Conservation (phyloP, 345 rosid species). For the Carallia brachiata region DNA sequence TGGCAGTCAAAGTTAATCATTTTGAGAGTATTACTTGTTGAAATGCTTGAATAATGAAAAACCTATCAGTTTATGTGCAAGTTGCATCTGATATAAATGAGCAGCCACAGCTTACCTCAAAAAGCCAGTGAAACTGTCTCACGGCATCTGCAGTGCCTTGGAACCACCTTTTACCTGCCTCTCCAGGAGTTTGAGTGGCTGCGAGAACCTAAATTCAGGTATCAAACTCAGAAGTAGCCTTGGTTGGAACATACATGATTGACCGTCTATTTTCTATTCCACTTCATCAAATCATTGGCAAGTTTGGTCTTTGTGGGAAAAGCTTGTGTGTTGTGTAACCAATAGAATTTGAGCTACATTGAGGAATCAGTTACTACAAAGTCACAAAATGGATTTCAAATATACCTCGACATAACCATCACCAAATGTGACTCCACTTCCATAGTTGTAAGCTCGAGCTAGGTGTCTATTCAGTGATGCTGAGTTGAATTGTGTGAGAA, state of each 20-base stretch:
- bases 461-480: constrained; percentile 89
- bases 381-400: neutral
- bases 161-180: constrained; percentile 86
- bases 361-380: too few species aligned
- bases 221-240: neutral
- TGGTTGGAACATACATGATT: too few species aligned
- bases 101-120: constrained; percentile 52
- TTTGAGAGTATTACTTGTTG: too few species aligned
- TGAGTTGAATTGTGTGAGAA: constrained; percentile 91
- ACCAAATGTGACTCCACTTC: constrained; percentile 72
- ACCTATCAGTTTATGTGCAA: too few species aligned
- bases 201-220: constrained; percentile 58
- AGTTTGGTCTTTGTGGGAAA: neutral
- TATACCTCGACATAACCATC: constrained; percentile 84
- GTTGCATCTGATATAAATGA: neutral
- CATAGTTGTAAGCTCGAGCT: constrained; percentile 76
- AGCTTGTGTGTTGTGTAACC: neutral
- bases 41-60: too few species aligned
- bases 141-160: constrained; percentile 98
- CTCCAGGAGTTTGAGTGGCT: constrained; percentile 97
- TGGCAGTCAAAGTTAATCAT: too few species aligned
- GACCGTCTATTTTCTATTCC: too few species aligned
- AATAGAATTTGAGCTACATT: too few species aligned
- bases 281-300: neutral
- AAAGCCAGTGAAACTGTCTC: constrained; percentile 95